Evolutionary conservation across 202 grass and related monocot genomes (phyloP), one percentile per base, ranked within the genome.

Genomic region (Miscanthus sacchariflorus): DNA sequence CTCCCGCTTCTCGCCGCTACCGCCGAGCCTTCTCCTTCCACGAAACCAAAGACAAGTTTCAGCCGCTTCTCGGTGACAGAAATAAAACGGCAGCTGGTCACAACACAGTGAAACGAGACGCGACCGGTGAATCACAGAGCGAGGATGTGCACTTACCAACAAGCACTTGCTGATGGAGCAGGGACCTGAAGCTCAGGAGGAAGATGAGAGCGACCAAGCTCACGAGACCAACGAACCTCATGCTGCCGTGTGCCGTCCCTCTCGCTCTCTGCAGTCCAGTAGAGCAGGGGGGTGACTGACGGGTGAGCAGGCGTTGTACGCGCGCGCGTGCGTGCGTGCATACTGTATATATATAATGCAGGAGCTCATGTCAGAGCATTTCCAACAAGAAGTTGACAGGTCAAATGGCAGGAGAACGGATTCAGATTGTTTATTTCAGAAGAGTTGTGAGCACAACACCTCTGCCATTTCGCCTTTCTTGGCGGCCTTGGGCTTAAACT

Each of bases 101-200:
- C 46, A 11, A 10, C 43, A 48, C 45, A 19, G 15, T 18, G 50
- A 54, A 18, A 52, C 17, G 0, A 19, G 18, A 54, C 50, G 50
- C 15, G 17, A 54, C 25, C 48, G 28, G 46, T 24, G 59, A 75
- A 68, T 72, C 21, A 5, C 3, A 90, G 50, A 35, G 56, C 19
- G 28, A 24, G 19, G 14, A 24, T 25, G 65, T 25, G 7, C 18
- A 71, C 86, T 94, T 90, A 94, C 93, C 93, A 67, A 80, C 86
- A 59, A 85, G 71, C 48, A 76, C 87, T 58, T 93, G 91, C 48
- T 87, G 91, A 76, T 93, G 89, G 90, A 95, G 79, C 67, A 93
- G 72, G 40, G 81, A 87, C 44, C 81, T 91, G 84, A 93, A 93
- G 86, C 84, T 87, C 5, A 95, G 54, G 52, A 93, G 87, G 42